Percentiles rank a stretch among this genome's conserved stretches.
phyloP scores from a whole-genome alignment of 768 basidiomycete species.

The Naganishia kalamii region DNA sequence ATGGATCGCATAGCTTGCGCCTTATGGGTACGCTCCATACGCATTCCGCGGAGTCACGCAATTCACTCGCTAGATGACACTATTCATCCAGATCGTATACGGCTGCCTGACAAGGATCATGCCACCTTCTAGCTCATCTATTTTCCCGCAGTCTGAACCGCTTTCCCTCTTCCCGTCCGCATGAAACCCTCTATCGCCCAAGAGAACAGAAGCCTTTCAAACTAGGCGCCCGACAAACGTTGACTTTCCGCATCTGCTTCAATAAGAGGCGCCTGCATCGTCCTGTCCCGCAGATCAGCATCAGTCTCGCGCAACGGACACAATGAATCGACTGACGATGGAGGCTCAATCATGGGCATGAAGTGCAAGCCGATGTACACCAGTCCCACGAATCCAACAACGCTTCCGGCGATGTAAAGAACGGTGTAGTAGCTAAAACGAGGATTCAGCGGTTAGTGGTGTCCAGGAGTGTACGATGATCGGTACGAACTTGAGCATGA shows the following conservation, averaged over 20 bases:
- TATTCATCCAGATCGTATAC: too few relatives aligned
- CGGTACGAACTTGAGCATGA: slow-evolving; percentile 42
- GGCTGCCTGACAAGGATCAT: too few relatives aligned
- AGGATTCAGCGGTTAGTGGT: background rate
- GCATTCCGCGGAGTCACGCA: too few relatives aligned
- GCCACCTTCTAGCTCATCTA: too few relatives aligned
- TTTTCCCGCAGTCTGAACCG: too few relatives aligned
- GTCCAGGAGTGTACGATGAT: background rate
- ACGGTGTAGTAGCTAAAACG: slow-evolving; percentile 42
- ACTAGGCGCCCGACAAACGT: slow-evolving; percentile 43
- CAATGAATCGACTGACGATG: slow-evolving; percentile 29
- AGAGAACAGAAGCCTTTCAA: background rate
- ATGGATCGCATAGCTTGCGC: too few relatives aligned
- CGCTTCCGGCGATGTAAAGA: slow-evolving; percentile 43
- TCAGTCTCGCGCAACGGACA: background rate
- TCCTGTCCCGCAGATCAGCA: slow-evolving; percentile 26
- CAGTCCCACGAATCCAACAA: slow-evolving; percentile 41
- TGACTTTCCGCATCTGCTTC: slow-evolving; percentile 36
- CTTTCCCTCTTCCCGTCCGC: too few relatives aligned
- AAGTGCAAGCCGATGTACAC: slow-evolving; percentile 43
- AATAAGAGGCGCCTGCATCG: slow-evolving; percentile 39
- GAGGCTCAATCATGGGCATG: slow-evolving; percentile 41
- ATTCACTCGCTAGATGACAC: too few relatives aligned
- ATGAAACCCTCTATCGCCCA: background rate
- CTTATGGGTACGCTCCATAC: too few relatives aligned